phyloP scores from a whole-genome alignment of 2,329 filamentous ascomycete species.

The Neofusicoccum cordaticola region DNA sequence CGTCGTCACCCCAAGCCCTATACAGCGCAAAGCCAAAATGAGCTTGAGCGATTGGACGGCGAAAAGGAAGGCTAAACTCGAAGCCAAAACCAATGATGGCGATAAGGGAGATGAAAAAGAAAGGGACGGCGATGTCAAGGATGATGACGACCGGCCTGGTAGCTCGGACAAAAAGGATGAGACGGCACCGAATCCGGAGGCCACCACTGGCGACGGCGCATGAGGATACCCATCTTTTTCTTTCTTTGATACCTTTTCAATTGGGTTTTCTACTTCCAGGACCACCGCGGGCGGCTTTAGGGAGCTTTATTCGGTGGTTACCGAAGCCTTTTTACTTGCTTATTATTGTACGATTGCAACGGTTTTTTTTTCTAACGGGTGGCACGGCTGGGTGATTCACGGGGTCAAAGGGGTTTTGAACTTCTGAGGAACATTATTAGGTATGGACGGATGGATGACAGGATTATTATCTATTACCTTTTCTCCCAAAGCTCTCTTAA shows the following conservation, averaged over 20 bases:
- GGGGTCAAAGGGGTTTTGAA: constrained; percentile 4
- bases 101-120: constrained; percentile 4
- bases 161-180: constrained; percentile 1
- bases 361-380: constrained; percentile 5
- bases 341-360: constrained; percentile 12
- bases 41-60: constrained; percentile 17
- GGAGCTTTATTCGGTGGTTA: neutral
- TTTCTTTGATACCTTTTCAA: constrained; percentile 1
- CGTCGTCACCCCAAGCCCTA: constrained; percentile 14
- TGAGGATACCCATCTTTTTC: constrained; percentile 14
- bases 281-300: constrained; percentile 11
- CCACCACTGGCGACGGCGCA: constrained; percentile 3
- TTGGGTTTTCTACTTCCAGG: neutral
- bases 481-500: neutral
- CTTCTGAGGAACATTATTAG: neutral
- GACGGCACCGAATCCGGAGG: neutral
- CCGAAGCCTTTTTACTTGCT: neutral
- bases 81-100: neutral
- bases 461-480: constrained; percentile 1
- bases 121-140: neutral
- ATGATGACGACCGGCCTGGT: neutral
- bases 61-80: constrained; percentile 15
- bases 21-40: constrained; percentile 17
- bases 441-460: constrained; percentile 4
- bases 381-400: neutral